Evolutionary conservation across 306 rosid species (phyloP).

Genomic region (Lithocarpus polystachyus): DNA sequence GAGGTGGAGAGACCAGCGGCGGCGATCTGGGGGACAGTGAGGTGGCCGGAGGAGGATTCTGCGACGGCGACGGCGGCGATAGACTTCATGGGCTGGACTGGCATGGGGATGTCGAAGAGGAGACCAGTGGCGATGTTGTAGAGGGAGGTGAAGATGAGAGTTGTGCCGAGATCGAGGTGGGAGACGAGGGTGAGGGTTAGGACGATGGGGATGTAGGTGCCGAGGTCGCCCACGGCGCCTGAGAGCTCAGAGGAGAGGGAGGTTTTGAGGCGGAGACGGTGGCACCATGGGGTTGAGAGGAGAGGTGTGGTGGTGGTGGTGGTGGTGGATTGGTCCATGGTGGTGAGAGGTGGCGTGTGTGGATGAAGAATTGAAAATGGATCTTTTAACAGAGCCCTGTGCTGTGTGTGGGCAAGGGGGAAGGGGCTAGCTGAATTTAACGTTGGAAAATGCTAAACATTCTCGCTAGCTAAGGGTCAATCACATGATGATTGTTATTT

Average conservation of each 20-base stretch:
- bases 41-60: slow-evolving; percentile 43
- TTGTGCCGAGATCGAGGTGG: slow-evolving; percentile 59
- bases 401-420: neutral
- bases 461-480: no score
- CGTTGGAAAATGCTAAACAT: no score
- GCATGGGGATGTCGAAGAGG: slow-evolving; percentile 85
- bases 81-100: slow-evolving; percentile 93
- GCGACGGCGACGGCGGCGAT: slow-evolving; percentile 86
- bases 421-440: no score
- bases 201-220: slow-evolving; percentile 79
- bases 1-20: slow-evolving; percentile 80
- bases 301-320: slow-evolving; percentile 21
- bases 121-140: slow-evolving; percentile 76
- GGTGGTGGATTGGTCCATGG: slow-evolving; percentile 7
- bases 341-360: neutral
- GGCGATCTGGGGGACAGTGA: slow-evolving; percentile 66
- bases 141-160: slow-evolving; percentile 67
- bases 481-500: no score
- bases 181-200: slow-evolving; percentile 59
- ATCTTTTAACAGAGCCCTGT: no score
- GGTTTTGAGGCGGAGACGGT: slow-evolving; percentile 42
- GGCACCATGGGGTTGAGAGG: slow-evolving; percentile 28
- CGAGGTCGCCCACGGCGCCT: slow-evolving; percentile 83
- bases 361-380: neutral
- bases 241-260: slow-evolving; percentile 50